These are phyloP conservation scores for Zygotorulaspora florentina DNA, from an alignment of 805 yeast species.

Conservation along the genomic window DNA sequence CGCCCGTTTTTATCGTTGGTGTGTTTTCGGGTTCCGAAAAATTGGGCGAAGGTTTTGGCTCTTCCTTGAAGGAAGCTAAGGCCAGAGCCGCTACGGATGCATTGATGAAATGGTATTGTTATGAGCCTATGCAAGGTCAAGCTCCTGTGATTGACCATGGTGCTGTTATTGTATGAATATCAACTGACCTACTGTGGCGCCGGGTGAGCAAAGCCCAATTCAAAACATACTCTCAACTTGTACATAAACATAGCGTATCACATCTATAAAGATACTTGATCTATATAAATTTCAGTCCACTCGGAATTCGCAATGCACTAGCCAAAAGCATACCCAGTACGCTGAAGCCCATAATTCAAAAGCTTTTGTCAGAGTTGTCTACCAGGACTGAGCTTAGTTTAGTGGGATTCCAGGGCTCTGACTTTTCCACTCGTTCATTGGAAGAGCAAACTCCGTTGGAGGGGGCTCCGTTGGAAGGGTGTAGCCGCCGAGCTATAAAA, in stretches of 20 bases:
- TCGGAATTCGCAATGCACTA: too few relatives aligned
- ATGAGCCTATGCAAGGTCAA: conserved; percentile 65
- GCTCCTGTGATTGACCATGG: conserved; percentile 52
- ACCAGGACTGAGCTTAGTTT: too few relatives aligned
- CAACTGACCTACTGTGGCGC: too few relatives aligned
- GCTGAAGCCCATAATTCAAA: too few relatives aligned
- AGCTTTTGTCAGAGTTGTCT: too few relatives aligned
- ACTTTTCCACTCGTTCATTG: too few relatives aligned
- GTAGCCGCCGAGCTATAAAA: too few relatives aligned
- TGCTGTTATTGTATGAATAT: conserved; percentile 39
- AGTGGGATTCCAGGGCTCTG: too few relatives aligned
- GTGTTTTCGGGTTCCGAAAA: conserved; percentile 79
- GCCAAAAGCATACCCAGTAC: too few relatives aligned
- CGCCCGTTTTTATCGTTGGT: conserved; percentile 88
- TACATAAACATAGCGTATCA: conserved; percentile 3
- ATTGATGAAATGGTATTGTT: conserved; percentile 86
- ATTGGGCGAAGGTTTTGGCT: conserved; percentile 92
- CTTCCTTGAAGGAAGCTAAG: conserved; percentile 85
- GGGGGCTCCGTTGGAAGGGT: too few relatives aligned
- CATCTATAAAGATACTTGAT: background rate
- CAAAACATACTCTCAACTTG: conserved; percentile 4
- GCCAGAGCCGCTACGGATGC: conserved; percentile 89
- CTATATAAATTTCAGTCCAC: too few relatives aligned
- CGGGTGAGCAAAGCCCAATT: conserved; percentile 1
- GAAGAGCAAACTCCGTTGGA: too few relatives aligned